Conservation (phyloP, 345 rosid species). For the Syzygium grande region DNA sequence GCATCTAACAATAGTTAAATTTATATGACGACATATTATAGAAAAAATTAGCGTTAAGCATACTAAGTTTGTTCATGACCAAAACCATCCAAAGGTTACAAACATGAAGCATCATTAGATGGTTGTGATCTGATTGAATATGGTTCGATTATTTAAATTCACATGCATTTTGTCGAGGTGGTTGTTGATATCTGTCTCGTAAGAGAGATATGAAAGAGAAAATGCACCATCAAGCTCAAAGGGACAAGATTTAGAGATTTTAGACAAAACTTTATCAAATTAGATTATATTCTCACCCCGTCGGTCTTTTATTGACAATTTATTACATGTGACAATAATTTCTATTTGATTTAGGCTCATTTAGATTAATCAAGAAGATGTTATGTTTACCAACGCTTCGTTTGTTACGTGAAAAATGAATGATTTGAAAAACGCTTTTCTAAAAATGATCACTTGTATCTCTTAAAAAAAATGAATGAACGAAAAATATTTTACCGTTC, state of each 20-base stretch:
- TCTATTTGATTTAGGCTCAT: neutral
- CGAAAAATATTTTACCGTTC: no score
- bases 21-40: neutral
- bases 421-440: no score
- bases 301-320: neutral
- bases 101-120: neutral
- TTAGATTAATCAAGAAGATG: neutral
- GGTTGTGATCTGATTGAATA: neutral
- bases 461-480: no score
- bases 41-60: neutral
- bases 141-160: neutral
- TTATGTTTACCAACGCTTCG: neutral
- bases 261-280: neutral
- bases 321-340: neutral
- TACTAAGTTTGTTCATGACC: neutral
- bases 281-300: neutral
- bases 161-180: neutral
- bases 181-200: neutral
- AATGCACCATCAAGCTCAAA: neutral
- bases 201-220: neutral
- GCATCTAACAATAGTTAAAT: neutral
- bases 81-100: neutral
- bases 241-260: neutral
- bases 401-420: no score
- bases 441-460: no score